Evolutionary conservation across 257 asterid genomes (phyloP), one percentile per base, ranked within the genome.

Genomic region (Forsythia suspensa): DNA sequence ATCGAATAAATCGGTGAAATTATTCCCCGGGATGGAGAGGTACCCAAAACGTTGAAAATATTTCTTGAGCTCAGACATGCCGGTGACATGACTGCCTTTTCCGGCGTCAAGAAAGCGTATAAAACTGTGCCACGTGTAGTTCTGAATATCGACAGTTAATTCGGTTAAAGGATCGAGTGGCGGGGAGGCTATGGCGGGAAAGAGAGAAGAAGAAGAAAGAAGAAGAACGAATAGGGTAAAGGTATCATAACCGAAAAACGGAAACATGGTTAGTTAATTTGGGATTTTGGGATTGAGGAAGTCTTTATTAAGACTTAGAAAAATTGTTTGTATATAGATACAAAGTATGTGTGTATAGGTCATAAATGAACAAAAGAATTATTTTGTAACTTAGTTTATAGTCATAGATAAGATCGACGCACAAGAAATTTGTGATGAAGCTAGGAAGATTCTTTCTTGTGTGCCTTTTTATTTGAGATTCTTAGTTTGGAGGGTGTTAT

Each of bases 21-120:
- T 87, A 1, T 77, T 76, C 2, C 75, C 71, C 44, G 88, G 79
- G 20, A 37, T 9, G 0, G 81, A 20, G 21, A 91, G 84, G 84
- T 95, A 95, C 24, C 99, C 99, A 44, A 95, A 95, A 18, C 93
- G 92, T 52, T 84, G 89, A 83, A 95, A 91, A 84, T 95, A 93
- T 71, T 79, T 76, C 82, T 95, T 95, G 73, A 95, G 96, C 77
- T 90, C 93, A 16, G 95, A 87, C 91, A 95, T 88, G 74, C 98
- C 99, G 68, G 75, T 78, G 75, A 83, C 75, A 0, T 76, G 86
- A 90, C 82, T 81, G 52, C 98, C 98, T 67, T 87, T 90, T 8
- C 86, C 93, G 74, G 91, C 93, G 79, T 91, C 91, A 37, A 91
- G 85, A 65, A 95, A 87, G 5, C 83, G 87, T 44, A 77, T 79